Evolutionary conservation across 345 rosid genomes (phyloP), one percentile per base, ranked within the genome.

Genomic region (Gossypioides kirkii): DNA sequence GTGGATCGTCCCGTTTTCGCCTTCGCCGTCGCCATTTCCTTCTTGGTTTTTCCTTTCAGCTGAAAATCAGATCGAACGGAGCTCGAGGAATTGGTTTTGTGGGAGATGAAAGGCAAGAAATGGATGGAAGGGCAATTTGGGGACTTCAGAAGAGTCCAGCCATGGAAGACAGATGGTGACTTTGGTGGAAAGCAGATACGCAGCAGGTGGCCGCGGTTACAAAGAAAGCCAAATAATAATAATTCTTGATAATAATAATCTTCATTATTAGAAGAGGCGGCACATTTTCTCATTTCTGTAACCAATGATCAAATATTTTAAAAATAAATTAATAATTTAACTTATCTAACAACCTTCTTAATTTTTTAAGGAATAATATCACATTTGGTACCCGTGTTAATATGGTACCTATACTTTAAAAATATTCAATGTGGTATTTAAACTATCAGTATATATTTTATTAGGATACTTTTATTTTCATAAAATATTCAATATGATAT

Each of bases 11-110:
- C 81, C 64, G 88, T 78, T 80, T 87, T 91, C 74, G 85, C 84
- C 16, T 87, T 91, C 74, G 85, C 84, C 16, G 86, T 38, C 12
- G 96, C 85, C 96, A 90, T 90, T 65, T 38, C 61, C 38, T 3
- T 2, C 38, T 32, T 32, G 38, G 38, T 32, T 32, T 7, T 36
- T 36, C 10, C 41, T 26, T 23, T 54, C 20, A 43, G 38, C 2
- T 32, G 60, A 32, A 38, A 70, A 53, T 36, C 32, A 52, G 61
- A 32, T 32, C 75, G 17, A 46, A 60, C 9, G 28, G 6, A 11
- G 38, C 36, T 53, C 23, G 12, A 10, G 8, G 3, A 10, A 56
- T 56, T 3, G 8, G 14, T 41, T 22, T 3, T 11, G 8, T 32
- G 26, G 52, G 32, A n/a, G 3, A 38, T n/a, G 22, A 10, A 8